Evolutionary conservation across 805 yeast genomes (phyloP).

Genomic region (Lachancea quebecensis): DNA sequence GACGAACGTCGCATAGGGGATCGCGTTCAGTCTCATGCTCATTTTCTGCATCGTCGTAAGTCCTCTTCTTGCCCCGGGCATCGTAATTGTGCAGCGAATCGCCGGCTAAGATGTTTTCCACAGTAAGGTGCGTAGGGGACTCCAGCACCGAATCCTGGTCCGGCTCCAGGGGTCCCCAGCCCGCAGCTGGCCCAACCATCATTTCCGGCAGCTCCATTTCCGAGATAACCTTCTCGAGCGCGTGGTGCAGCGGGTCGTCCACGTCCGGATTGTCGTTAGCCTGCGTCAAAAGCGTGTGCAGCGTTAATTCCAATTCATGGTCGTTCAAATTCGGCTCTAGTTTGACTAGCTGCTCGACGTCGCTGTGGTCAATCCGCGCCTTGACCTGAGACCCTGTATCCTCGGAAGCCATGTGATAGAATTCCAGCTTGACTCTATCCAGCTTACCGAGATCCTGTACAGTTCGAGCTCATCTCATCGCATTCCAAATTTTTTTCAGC

Average conservation of each 20-base stretch:
- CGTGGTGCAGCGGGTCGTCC: conserved; percentile 6
- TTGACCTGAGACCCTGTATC: neutral
- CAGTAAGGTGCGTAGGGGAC: conserved; percentile 3
- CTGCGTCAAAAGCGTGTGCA: conserved; percentile 19
- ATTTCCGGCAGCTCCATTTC: conserved; percentile 12
- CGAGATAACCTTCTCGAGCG: conserved; percentile 9
- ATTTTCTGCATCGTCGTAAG: neutral
- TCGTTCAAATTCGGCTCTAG: conserved; percentile 1
- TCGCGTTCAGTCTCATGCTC: neutral
- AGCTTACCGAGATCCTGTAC: neutral
- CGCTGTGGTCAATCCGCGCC: neutral
- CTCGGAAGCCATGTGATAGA: conserved; percentile 3
- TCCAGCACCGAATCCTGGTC: neutral
- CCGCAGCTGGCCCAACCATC: conserved; percentile 1
- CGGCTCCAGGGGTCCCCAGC: conserved; percentile 1
- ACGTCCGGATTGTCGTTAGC: conserved; percentile 7
- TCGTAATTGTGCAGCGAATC: conserved; percentile 1
- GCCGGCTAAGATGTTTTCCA: conserved; percentile 7
- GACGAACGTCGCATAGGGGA: neutral
- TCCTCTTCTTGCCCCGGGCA: neutral
- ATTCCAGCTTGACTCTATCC: neutral
- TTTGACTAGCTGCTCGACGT: neutral
- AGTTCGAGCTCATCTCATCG: conserved; percentile 5
- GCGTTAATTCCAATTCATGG: conserved; percentile 15
- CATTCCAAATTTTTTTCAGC: conserved; percentile 5